Evolutionary conservation across 2,329 filamentous ascomycete genomes (phyloP), one percentile per base, ranked within the genome.

Genomic region (Xylariaceae sp.): DNA sequence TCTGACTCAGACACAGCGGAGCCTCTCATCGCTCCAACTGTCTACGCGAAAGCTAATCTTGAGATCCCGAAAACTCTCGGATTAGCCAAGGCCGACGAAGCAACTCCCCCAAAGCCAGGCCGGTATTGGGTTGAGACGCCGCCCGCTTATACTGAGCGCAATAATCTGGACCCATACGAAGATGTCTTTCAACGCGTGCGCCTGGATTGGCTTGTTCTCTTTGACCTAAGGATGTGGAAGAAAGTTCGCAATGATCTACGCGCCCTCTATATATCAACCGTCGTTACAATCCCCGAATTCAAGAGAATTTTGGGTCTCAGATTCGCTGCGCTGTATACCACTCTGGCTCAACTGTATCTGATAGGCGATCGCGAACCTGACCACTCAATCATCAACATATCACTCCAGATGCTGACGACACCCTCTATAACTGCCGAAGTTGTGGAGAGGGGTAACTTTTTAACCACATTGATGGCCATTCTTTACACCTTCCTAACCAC

Each of bases 321-420:
- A n/a, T 94, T 98, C 64, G 89, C 94, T 42, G 92, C 90, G 1
- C 75, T 98, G 3, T 98, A 98, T 67, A 97, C 93, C 2, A 88
- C 87, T 2, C 72, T 98, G 38, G 91, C 93, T 5, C 92, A 98
- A 64, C 74, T 98, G 3, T 98, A 97, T 64, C 79, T 98, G 22
- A 93, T 98, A 54, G 92, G 92, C 12, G 93, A 98, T 62, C 79
- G 93, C 53, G 93, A 98, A 64, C 93, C 93, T 2, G 93, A 98
- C 61, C 92, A 97, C 66, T 97, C 92, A 10, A 97, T 98, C 62
- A 95, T 98, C 73, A 96, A 96, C 62, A 80, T 98, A 29, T 97
- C 92, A 4, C 73, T 97, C 22, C 93, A 98, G 63, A 94, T 98
- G 81, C 74, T 98, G 51, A 98, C 93, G 0, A 96, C 93, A 0